Conservation (phyloP, 768 basidiomycete species). For the Russula sp. region DNA sequence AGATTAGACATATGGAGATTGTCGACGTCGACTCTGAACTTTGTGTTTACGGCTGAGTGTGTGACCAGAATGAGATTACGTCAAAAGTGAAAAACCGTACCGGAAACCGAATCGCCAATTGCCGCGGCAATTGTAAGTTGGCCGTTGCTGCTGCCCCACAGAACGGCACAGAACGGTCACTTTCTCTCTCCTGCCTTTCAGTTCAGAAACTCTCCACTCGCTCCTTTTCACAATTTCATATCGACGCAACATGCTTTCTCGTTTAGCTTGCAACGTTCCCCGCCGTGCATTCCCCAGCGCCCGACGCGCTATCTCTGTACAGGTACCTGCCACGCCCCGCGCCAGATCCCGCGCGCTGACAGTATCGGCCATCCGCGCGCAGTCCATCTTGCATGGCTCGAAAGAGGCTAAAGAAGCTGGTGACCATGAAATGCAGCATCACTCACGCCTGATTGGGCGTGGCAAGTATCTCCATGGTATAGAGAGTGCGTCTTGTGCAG, state of each 20-base stretch:
- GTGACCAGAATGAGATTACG: not conserved
- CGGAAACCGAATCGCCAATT: not conserved
- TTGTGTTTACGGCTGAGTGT: not conserved
- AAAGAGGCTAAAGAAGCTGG: slow-evolving; percentile 81
- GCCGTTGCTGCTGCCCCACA: not conserved
- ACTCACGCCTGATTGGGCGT: slow-evolving; percentile 82
- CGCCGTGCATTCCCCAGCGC: slow-evolving; percentile 17
- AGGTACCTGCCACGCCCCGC: slow-evolving; percentile 25
- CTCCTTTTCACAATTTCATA: not conserved
- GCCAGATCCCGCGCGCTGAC: slow-evolving; percentile 22
- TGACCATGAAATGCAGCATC: slow-evolving; percentile 67
- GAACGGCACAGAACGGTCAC: not conserved
- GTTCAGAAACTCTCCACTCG: not conserved
- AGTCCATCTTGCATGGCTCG: slow-evolving; percentile 92
- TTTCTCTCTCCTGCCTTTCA: not conserved
- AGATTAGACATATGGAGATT: slow-evolving; percentile 15
- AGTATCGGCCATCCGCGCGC: slow-evolving; percentile 23
- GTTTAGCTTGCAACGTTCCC: slow-evolving; percentile 21
- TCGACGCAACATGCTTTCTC: slow-evolving; percentile 23
- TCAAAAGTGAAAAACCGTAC: not conserved
- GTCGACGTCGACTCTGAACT: too few relatives aligned
- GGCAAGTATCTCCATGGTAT: slow-evolving; percentile 93
- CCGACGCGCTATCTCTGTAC: slow-evolving; percentile 27
- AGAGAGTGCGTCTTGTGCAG: slow-evolving; percentile 50
- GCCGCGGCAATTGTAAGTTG: not conserved